phyloP scores from a whole-genome alignment of 2,329 filamentous ascomycete genomes.

The Cladophialophora chaetospira region DNA sequence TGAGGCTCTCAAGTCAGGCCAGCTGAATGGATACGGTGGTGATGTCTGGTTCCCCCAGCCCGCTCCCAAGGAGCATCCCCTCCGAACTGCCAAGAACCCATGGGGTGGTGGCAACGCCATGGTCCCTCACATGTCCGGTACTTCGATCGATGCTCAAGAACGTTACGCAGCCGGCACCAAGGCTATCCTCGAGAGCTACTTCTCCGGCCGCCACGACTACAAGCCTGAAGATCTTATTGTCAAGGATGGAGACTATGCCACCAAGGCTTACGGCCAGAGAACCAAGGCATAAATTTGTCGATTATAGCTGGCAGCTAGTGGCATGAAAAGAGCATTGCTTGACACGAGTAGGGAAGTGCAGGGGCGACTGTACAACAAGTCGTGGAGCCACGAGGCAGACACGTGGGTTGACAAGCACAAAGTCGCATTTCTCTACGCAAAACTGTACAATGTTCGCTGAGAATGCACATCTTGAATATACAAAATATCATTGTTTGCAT shows the following conservation, averaged over 20 bases:
- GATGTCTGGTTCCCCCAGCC: slow-evolving; percentile 92
- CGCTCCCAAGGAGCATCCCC: slow-evolving; percentile 86
- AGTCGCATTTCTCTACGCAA: background rate
- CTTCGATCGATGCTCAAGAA: slow-evolving; percentile 96
- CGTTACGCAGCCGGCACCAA: slow-evolving; percentile 87
- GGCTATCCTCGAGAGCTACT: slow-evolving; percentile 88
- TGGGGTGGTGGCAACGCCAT: slow-evolving; percentile 98
- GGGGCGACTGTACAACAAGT: background rate
- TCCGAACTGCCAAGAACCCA: slow-evolving; percentile 90
- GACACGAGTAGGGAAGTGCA: background rate
- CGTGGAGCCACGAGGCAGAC: background rate
- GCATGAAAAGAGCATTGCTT: background rate
- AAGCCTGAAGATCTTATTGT: slow-evolving; percentile 88
- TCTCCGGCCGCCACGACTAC: slow-evolving; percentile 86
- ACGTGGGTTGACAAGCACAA: background rate
- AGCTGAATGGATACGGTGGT: slow-evolving; percentile 58
- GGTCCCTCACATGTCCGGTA: slow-evolving; percentile 98
- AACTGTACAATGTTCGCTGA: background rate
- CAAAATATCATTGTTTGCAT: background rate
- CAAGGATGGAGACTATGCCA: slow-evolving; percentile 85
- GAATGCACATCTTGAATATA: background rate
- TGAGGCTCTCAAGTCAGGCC: slow-evolving; percentile 84
- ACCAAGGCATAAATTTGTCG: slow-evolving; percentile 27
- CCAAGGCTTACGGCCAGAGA: slow-evolving; percentile 86
- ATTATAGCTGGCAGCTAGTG: background rate